Conservation (phyloP, 768 basidiomycete species). For the Mycena capillaripes region DNA sequence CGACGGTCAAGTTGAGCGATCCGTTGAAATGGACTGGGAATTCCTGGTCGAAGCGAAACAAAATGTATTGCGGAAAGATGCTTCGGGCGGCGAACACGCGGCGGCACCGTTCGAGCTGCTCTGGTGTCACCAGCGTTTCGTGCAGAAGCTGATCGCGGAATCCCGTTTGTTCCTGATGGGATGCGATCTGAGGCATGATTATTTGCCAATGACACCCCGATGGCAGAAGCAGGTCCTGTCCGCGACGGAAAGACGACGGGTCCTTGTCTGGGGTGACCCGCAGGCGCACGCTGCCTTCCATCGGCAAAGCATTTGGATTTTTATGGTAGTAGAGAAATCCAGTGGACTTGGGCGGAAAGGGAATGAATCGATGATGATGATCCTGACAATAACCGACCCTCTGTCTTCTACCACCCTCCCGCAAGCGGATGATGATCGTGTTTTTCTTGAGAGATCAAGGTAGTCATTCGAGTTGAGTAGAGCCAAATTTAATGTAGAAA, state of each 20-base stretch:
- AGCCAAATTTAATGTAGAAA: background rate
- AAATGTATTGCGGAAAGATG: background rate
- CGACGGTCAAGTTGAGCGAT: background rate
- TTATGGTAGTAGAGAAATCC: background rate
- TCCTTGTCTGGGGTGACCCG: background rate
- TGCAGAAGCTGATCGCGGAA: background rate
- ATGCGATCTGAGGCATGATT: background rate
- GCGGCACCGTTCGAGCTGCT: background rate
- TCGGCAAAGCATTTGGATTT: background rate
- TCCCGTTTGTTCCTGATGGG: too few relatives aligned
- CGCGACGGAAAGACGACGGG: background rate
- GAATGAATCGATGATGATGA: background rate
- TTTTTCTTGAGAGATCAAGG: background rate
- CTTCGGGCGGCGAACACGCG: too few relatives aligned
- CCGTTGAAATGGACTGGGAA: background rate
- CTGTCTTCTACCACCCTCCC: background rate
- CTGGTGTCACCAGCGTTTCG: background rate
- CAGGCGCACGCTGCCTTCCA: background rate
- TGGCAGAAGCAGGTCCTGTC: background rate
- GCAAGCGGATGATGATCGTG: background rate
- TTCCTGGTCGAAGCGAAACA: background rate
- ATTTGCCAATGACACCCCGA: background rate
- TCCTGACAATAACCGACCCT: background rate
- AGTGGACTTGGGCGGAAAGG: background rate
- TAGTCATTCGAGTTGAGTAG: background rate